Evolutionary conservation across 2,329 filamentous ascomycete species (phyloP).

Genomic region (Ampelomyces quisqualis): DNA sequence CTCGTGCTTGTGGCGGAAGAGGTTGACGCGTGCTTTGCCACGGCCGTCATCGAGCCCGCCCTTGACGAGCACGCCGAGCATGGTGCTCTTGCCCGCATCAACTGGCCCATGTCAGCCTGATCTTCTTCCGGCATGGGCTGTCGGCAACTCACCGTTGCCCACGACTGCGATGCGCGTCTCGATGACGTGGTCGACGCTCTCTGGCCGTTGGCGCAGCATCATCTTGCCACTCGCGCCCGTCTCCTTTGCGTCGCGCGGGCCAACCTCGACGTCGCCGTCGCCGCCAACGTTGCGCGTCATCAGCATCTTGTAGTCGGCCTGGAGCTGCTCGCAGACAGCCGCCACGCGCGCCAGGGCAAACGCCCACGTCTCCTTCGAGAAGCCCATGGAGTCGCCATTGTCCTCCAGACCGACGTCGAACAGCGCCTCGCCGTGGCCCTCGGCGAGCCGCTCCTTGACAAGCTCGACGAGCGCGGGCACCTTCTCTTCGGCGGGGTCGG

Average conservation of each 20-base stretch:
- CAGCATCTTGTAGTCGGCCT: conserved; percentile 77
- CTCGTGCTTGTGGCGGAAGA: conserved; percentile 98
- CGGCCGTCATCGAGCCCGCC: conserved; percentile 92
- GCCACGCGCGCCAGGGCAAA: conserved; percentile 66
- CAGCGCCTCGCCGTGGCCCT: conserved; percentile 84
- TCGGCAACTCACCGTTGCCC: conserved; percentile 68
- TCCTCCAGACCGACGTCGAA: conserved; percentile 93
- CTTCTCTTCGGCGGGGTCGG: conserved; percentile 59
- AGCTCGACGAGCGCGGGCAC: conserved; percentile 64
- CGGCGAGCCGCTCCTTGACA: conserved; percentile 64
- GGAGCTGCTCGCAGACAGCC: conserved; percentile 62
- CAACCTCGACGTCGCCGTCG: conserved; percentile 71
- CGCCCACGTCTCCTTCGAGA: conserved; percentile 75
- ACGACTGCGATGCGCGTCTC: conserved; percentile 97
- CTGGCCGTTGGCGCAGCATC: conserved; percentile 73
- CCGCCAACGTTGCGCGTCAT: conserved; percentile 89
- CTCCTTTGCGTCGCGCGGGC: conserved; percentile 64
- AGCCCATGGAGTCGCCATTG: conserved; percentile 78
- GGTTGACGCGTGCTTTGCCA: conserved; percentile 88
- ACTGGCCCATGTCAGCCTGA: conserved; percentile 53
- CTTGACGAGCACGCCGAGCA: conserved; percentile 93
- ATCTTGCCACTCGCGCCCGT: conserved; percentile 81
- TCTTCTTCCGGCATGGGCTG: too few species aligned
- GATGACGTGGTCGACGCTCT: conserved; percentile 80
- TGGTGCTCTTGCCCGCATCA: conserved; percentile 94